A percentile compares a stretch with the other conserved stretches of the same genome.
phyloP scores from a whole-genome alignment of 768 basidiomycete species.

The Galerina marginata region DNA sequence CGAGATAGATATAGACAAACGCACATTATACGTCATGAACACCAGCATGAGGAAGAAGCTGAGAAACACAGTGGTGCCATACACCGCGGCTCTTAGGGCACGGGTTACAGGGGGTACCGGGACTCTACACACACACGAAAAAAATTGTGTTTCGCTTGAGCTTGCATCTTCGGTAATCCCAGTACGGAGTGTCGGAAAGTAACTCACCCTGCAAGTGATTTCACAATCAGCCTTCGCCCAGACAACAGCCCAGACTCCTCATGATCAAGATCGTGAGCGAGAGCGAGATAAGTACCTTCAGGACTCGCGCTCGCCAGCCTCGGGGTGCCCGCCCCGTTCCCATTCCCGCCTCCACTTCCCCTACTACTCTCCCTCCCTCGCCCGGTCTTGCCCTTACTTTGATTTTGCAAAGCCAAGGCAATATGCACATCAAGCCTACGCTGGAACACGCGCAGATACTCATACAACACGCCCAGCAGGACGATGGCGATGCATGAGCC shows the following conservation, averaged over 20 bases:
- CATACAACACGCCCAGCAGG: conserved; percentile 73
- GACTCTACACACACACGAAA: conserved; percentile 38
- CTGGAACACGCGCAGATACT: conserved; percentile 75
- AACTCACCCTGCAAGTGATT: conserved; percentile 48
- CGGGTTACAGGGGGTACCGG: conserved; percentile 57
- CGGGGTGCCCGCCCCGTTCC: neutral
- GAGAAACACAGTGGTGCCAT: conserved; percentile 77
- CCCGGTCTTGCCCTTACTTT: conserved; percentile 53
- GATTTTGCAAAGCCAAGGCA: conserved; percentile 49
- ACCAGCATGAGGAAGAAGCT: conserved; percentile 94
- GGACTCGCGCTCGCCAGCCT: conserved; percentile 45
- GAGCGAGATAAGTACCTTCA: conserved; percentile 26
- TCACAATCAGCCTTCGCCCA: conserved; percentile 47
- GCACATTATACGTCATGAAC: conserved; percentile 96
- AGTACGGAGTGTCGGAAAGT: neutral
- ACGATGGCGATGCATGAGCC: conserved; percentile 71
- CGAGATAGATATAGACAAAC: neutral
- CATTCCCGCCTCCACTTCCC: conserved; percentile 35
- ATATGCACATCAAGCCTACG: conserved; percentile 63
- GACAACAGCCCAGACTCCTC: conserved; percentile 64
- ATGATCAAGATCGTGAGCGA: conserved; percentile 1
- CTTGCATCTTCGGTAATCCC: neutral
- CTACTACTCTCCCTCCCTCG: conserved; percentile 28
- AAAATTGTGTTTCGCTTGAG: neutral
- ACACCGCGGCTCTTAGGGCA: conserved; percentile 66